Evolutionary conservation across 2,329 filamentous ascomycete genomes (phyloP).

Genomic region (Neonectria coccinea): DNA sequence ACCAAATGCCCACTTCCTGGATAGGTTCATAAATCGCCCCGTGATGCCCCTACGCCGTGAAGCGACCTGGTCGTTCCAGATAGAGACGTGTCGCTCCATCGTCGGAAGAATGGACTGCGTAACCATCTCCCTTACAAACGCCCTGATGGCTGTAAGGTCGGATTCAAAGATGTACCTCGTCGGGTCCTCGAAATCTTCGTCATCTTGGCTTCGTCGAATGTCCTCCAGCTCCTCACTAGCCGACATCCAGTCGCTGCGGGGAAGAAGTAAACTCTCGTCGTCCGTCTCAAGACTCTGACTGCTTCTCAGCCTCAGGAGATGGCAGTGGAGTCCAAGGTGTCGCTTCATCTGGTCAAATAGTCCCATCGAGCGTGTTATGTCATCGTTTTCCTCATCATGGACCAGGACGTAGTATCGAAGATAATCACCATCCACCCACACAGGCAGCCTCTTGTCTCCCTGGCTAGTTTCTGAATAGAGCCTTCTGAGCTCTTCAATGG

Average conservation of each 20-base stretch:
- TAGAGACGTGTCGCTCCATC: conserved; percentile 91
- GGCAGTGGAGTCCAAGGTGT: conserved; percentile 96
- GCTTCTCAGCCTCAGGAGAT: conserved; percentile 86
- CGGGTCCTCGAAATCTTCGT: conserved; percentile 76
- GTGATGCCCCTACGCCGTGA: conserved; percentile 89
- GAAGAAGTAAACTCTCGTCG: conserved; percentile 87
- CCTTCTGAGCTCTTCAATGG: conserved; percentile 86
- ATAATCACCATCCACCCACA: conserved; percentile 92
- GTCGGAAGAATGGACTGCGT: conserved; percentile 94
- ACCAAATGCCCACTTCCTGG: conserved; percentile 90
- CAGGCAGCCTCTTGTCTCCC: conserved; percentile 78
- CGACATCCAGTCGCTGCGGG: conserved; percentile 88
- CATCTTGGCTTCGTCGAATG: conserved; percentile 74
- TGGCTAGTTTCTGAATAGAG: conserved; percentile 88
- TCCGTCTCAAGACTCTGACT: conserved; percentile 88
- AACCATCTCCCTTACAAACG: conserved; percentile 93
- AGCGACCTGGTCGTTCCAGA: conserved; percentile 98
- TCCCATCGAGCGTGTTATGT: conserved; percentile 88
- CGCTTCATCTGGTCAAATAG: conserved; percentile 99
- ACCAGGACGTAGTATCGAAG: conserved; percentile 95
- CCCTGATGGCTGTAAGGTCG: conserved; percentile 86
- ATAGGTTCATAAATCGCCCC: conserved; percentile 94
- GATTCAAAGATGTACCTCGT: conserved; percentile 90
- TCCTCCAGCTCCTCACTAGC: conserved; percentile 85
- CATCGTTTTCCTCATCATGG: conserved; percentile 95